Evolutionary conservation across 1,284 basidiomycete genomes (phyloP).

Genomic region (Fomitopsis pinicola): DNA sequence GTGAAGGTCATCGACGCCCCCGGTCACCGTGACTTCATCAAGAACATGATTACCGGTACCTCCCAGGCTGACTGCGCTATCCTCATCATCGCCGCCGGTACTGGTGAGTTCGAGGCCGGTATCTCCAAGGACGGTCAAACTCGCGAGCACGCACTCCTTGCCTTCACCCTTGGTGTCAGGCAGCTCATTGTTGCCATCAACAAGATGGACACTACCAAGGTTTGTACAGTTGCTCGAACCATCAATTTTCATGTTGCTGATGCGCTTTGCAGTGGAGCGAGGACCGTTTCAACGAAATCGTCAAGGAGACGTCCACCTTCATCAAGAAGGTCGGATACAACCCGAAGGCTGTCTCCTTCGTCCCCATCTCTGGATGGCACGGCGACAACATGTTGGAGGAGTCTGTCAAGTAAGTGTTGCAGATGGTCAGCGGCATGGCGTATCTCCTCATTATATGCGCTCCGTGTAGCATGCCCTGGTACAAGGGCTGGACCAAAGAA

Average conservation of each 20-base stretch:
- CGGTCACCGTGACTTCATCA: constrained; percentile 99
- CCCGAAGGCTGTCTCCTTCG: constrained; percentile 98
- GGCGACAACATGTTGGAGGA: constrained; percentile 99
- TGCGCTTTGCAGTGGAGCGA: constrained; percentile 78
- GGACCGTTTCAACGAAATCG: constrained; percentile 99
- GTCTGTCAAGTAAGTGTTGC: constrained; percentile 71
- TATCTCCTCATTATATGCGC: constrained; percentile 11
- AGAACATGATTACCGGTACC: constrained; percentile 99
- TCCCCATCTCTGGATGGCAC: constrained; percentile 99
- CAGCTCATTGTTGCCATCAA: constrained; percentile 99
- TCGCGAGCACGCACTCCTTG: constrained; percentile 99
- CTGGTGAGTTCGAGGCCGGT: constrained; percentile 99
- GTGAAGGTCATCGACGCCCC: constrained; percentile 93
- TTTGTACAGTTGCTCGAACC: constrained; percentile 24
- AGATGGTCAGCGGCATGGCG: background rate
- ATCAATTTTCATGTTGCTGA: constrained; percentile 7
- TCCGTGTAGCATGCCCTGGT: constrained; percentile 89
- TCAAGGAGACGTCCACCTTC: constrained; percentile 99
- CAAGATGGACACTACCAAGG: constrained; percentile 99
- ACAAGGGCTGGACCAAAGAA: constrained; percentile 99
- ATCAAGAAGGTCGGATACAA: constrained; percentile 99
- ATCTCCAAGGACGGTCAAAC: constrained; percentile 99
- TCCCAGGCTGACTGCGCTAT: constrained; percentile 99
- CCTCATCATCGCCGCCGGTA: constrained; percentile 99
- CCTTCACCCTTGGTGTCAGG: constrained; percentile 99